Base-by-base conservation (phyloP, 1,284 basidiomycete genomes). In the Flammula alnicola region DNA sequence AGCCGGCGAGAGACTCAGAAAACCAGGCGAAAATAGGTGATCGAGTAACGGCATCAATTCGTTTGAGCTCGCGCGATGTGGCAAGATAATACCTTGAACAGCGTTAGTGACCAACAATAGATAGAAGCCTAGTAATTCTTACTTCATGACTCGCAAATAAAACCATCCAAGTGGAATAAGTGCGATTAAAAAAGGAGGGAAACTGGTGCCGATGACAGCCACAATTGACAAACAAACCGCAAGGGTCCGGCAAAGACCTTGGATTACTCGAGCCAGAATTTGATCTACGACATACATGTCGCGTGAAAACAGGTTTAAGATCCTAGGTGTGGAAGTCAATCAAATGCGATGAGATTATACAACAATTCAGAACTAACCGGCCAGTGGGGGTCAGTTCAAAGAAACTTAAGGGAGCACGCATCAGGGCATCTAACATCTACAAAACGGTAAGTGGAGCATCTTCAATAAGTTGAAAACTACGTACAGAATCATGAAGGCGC, bases 231-330 rank as follows among this genome's bases (percentile, higher is more conserved):
- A 59, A 68, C 88, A 80, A 1, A 71, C 65, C 1, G 79, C 78
- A 2, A 75, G 57, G 0, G 84, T 95, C 30, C 90, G 78, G 58
- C 83, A 76, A 48, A 90, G 73, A 30, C 76, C 78, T 61, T 83
- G 81, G 27, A 95, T 84, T 35, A 95, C 86, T 39, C 87, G 79
- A 17, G 84, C 83, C 19, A 95, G 79, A 5, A 92, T 73, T 61
- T 91, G 84, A 64, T 98, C 95, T 22, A 97, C 84, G 32, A 96
- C 93, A 63, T 95, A 95, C 36, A 91, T 85, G 64, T 99, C 96
- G 4, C 94, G 84, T 11, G 92, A 93, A 71, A 98, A 98, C 27
- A 97, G 70, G 65, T 95, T 95, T 47, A 95, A 65, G 36, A 92
- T 85, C 7, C 90, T 91, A 32, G 3, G 26, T 16, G 37, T 39